Evolutionary conservation across 192 early-diverging fungal genomes (phyloP), one percentile per base, ranked within the genome.

Genomic region (Backusella macrospora): DNA sequence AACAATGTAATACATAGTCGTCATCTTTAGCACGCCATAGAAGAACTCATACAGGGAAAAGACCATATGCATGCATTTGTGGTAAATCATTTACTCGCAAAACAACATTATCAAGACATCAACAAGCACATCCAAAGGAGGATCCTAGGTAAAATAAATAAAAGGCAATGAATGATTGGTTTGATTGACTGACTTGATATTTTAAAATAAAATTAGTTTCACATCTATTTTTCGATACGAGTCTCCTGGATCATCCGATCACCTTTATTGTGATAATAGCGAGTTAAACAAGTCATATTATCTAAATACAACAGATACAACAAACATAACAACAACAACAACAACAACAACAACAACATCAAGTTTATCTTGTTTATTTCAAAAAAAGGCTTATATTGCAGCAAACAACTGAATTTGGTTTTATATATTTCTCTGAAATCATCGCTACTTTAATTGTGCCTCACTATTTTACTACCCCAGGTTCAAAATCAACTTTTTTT

Each of bases 71-170:
- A 43, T 74, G 83, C 78, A 88, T 86, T 7, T 95, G 94, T 72
- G 85, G 79, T 29, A 94, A 94, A 70, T 80, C 86, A 2, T 95
- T 94, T 76, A 92, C 88, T 40, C 80, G 91, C 12, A 83, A 85
- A 39, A 91, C 87, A 10, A 89, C 89, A 6, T 68, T 92, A 10
- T 88, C 89, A 6, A 75, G 90, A 43, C 91, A 92, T 73, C 79
- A 84, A 71, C 77, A 80, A 55, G 78, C 84, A 40, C 85, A 86
- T 44, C 68, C 52, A 10, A 59, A 59, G 10, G 52, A 59, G 26
- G 52, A 59, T 59, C 52, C 52, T 0, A 59, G 52, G 52, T 59
- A 59, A 23, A 46, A 14, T 0, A 59, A 6, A 43, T 10, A 13
- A 49, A 49, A 13, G 26, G 9, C 52, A 4, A 12, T 8, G 9